Percentiles rank a stretch among this genome's conserved stretches.
phyloP scores from a whole-genome alignment of 75 land plant species.

The Cunninghamia lanceolata region DNA sequence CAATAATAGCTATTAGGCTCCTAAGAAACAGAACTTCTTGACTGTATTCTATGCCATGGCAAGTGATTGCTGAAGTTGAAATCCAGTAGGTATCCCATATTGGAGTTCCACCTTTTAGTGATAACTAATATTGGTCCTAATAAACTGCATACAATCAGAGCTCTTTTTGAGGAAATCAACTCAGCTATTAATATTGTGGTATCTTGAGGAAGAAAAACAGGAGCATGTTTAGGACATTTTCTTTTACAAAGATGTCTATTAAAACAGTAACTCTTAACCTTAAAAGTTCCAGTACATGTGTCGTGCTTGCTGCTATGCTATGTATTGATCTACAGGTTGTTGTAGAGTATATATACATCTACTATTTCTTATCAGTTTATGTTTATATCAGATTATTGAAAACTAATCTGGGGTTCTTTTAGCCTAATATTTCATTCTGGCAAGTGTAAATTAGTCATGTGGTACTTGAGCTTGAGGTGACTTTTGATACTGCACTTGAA shows the following conservation, averaged over 20 bases:
- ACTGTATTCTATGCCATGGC: neutral
- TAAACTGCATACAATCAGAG: neutral
- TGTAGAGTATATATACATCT: neutral
- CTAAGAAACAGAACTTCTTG: neutral
- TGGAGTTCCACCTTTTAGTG: neutral
- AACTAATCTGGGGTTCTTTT: neutral
- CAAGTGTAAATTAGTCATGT: neutral
- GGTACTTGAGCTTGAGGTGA: neutral
- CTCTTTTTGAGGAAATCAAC: neutral
- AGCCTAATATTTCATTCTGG: neutral
- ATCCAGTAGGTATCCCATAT: neutral
- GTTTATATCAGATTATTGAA: neutral
- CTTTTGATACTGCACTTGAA: neutral
- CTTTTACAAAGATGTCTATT: neutral
- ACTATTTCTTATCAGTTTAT: neutral
- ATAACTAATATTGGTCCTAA: neutral
- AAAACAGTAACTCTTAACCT: neutral
- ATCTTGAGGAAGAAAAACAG: neutral
- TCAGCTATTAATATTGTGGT: neutral
- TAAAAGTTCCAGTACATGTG: neutral
- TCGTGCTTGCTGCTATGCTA: neutral
- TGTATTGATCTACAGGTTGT: neutral
- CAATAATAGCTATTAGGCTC: neutral
- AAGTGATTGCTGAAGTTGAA: neutral
- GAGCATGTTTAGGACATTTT: neutral